phyloP scores from a whole-genome alignment of 2,329 filamentous ascomycete genomes.

The Sclerotinia subarctica region DNA sequence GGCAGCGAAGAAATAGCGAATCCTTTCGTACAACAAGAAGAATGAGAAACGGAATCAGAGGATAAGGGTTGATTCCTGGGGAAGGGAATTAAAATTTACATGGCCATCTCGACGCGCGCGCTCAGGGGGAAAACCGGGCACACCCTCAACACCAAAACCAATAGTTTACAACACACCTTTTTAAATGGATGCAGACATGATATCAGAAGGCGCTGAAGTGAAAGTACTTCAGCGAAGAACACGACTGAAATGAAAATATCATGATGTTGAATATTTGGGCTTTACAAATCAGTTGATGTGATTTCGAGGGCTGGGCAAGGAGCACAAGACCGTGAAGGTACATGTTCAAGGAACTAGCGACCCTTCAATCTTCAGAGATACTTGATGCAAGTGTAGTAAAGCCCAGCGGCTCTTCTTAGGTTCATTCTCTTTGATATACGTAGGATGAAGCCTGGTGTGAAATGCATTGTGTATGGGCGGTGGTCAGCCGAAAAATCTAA shows the following conservation, averaged over 20 bases:
- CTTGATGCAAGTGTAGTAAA: neutral
- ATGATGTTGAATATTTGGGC: conserved; percentile 1
- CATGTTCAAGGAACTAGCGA: neutral
- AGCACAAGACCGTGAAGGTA: neutral
- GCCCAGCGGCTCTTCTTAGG: neutral
- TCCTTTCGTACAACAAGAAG: conserved; percentile 76
- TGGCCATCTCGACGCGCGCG: neutral
- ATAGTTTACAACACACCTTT: neutral
- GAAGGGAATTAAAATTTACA: neutral
- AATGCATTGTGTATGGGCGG: neutral
- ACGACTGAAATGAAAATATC: neutral
- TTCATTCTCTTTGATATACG: neutral
- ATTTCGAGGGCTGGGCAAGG: neutral
- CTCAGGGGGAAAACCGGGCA: neutral
- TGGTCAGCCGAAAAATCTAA: neutral
- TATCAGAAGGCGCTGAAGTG: neutral
- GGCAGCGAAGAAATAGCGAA: conserved; percentile 96
- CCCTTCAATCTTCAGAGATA: neutral
- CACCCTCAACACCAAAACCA: neutral
- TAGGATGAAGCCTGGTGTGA: neutral
- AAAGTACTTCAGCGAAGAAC: neutral
- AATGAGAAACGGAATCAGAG: conserved; percentile 40
- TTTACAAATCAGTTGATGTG: neutral
- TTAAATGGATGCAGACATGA: neutral
- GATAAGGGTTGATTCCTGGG: neutral